Percentiles rank a stretch among this genome's conserved stretches.
Conservation (phyloP, 176 grass and related monocot species). For the Leersia perrieri region DNA sequence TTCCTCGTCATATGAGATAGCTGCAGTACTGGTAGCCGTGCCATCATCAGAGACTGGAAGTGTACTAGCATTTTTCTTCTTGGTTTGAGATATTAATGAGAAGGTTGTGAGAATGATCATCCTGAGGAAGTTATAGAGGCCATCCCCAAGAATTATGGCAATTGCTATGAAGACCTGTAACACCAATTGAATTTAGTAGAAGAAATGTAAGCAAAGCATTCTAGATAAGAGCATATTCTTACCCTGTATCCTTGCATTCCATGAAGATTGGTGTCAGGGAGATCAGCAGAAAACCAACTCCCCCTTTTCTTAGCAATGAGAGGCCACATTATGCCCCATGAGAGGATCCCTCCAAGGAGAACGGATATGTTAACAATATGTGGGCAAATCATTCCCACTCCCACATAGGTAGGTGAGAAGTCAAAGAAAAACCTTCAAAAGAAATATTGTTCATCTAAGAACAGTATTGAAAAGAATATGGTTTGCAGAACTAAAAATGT, state of each 20-base stretch:
- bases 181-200: background rate
- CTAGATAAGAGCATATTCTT: background rate
- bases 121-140: conserved; percentile 44
- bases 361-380: conserved; percentile 46
- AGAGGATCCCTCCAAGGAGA: conserved; percentile 45
- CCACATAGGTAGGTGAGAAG: conserved; percentile 52
- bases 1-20: conserved; percentile 33
- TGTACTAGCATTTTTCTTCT: conserved; percentile 30
- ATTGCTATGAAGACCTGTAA: conserved; percentile 51
- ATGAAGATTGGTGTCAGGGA: conserved; percentile 23
- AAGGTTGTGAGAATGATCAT: conserved; percentile 16
- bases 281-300: conserved; percentile 34
- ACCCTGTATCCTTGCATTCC: conserved; percentile 61
- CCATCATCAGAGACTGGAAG: conserved; percentile 37
- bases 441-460: background rate
- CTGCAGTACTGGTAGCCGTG: background rate
- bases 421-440: conserved; percentile 46
- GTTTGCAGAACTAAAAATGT: background rate
- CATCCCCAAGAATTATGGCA: conserved; percentile 47
- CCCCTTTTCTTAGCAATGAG: conserved; percentile 47
- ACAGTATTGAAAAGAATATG: background rate
- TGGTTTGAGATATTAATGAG: conserved; percentile 24
- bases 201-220: conserved; percentile 2
- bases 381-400: conserved; percentile 53
- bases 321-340: conserved; percentile 58